phyloP scores from a whole-genome alignment of 2,329 filamentous ascomycete genomes.

The Apiospora pterosperma region DNA sequence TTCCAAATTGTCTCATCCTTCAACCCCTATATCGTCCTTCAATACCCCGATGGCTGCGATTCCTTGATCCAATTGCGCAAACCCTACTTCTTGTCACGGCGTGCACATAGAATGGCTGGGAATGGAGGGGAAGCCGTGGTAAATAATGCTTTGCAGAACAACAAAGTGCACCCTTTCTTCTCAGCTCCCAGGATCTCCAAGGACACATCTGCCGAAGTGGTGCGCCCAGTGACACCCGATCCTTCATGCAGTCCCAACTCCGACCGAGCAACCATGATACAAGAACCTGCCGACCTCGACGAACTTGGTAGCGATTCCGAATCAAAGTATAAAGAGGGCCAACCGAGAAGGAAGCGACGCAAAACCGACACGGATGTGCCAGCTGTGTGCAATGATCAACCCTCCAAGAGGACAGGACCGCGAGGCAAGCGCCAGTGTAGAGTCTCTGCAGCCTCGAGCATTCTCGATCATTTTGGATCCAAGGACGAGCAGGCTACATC shows the following conservation, averaged over 20 bases:
- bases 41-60: background rate
- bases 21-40: background rate
- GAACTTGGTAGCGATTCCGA: background rate
- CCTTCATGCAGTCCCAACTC: conserved; percentile 27
- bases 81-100: background rate
- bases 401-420: background rate
- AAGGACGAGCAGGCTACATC: conserved; percentile 1
- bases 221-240: conserved; percentile 26
- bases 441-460: conserved; percentile 14
- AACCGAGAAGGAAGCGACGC: conserved; percentile 35
- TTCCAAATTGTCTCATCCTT: background rate
- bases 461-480: conserved; percentile 14
- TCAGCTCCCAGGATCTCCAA: conserved; percentile 21
- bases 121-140: background rate
- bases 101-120: background rate
- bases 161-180: conserved; percentile 56
- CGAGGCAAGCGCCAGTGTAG: conserved; percentile 13
- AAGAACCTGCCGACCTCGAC: conserved; percentile 10
- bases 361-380: conserved; percentile 32
- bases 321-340: background rate
- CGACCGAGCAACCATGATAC: conserved; percentile 10
- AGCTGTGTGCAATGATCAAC: conserved; percentile 5
- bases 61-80: background rate
- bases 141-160: background rate
- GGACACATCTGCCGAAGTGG: conserved; percentile 7